A percentile compares a stretch with the other conserved stretches of the same genome.
Evolutionary conservation across 2,329 filamentous ascomycete species (phyloP).

Genomic region (Hirsutella thompsonii): DNA sequence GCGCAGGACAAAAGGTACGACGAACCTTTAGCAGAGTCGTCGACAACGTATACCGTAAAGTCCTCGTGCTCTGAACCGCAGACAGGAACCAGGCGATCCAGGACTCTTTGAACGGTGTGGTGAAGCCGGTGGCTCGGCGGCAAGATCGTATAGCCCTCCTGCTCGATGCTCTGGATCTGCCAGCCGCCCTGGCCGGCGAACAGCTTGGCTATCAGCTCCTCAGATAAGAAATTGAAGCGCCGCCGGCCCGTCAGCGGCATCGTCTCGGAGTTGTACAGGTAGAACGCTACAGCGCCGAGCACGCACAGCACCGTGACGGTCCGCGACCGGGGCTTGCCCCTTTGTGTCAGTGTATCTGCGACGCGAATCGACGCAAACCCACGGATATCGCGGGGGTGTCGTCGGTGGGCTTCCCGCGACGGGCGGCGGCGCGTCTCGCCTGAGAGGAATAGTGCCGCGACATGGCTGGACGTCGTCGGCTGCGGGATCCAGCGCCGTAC

Average conservation of each 20-base stretch:
- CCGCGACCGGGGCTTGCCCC: no score
- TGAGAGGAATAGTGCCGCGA: constrained; percentile 10
- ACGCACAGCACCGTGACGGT: constrained; percentile 26
- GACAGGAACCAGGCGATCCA: constrained; percentile 53
- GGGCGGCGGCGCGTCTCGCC: constrained; percentile 8
- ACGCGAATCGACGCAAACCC: constrained; percentile 17
- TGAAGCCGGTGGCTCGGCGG: constrained; percentile 44
- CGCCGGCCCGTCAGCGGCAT: constrained; percentile 60
- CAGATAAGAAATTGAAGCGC: constrained; percentile 57
- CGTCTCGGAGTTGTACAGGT: constrained; percentile 55
- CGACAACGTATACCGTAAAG: constrained; percentile 67
- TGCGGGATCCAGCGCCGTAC: no score
- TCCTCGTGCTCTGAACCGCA: constrained; percentile 43
- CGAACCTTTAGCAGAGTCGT: constrained; percentile 34
- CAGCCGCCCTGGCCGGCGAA: no score
- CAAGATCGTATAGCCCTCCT: constrained; percentile 41
- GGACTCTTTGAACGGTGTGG: constrained; percentile 46
- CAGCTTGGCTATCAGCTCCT: constrained; percentile 45
- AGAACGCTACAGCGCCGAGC: constrained; percentile 40
- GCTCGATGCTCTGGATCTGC: no score
- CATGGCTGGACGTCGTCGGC: no score
- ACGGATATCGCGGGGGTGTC: constrained; percentile 10
- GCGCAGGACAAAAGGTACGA: no score
- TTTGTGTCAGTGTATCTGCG: constrained; percentile 13
- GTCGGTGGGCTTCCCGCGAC: not conserved